Evolutionary conservation across 495 filamentous ascomycete species (phyloP).

Genomic region (Penicillium salamii): DNA sequence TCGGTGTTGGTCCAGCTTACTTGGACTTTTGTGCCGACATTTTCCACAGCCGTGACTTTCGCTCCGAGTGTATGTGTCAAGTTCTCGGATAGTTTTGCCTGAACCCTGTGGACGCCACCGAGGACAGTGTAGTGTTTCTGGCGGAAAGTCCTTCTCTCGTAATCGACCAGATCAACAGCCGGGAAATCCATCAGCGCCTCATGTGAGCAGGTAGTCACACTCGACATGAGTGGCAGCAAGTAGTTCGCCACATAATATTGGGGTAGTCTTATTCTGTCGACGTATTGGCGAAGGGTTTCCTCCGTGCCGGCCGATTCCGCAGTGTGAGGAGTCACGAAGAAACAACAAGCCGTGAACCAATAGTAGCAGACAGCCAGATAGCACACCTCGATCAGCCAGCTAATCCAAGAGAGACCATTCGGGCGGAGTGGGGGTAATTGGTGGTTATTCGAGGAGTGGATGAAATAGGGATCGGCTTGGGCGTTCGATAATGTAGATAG

Average conservation of each 20-base stretch:
- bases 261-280: conserved; percentile 45
- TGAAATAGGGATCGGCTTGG: conserved; percentile 10
- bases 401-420: conserved; percentile 10
- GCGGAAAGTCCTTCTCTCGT: conserved; percentile 41
- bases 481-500: conserved; percentile 34
- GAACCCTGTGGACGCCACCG: conserved; percentile 45
- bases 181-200: conserved; percentile 49
- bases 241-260: conserved; percentile 40
- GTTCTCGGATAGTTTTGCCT: conserved; percentile 37
- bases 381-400: conserved; percentile 35
- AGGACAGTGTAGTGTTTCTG: conserved; percentile 48
- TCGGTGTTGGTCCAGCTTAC: conserved; percentile 12
- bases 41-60: conserved; percentile 14
- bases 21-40: conserved; percentile 10
- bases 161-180: conserved; percentile 46
- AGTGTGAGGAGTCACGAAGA: conserved; percentile 34
- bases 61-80: conserved; percentile 7
- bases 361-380: conserved; percentile 44
- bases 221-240: conserved; percentile 51
- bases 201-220: conserved; percentile 52
- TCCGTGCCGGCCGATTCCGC: conserved; percentile 3
- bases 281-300: conserved; percentile 45
- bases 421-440: conserved; percentile 36
- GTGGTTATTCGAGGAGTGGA: conserved; percentile 44
- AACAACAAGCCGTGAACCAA: conserved; percentile 49